Base-by-base conservation (phyloP, 345 rosid genomes). In the Tarenaya hassleriana region DNA sequence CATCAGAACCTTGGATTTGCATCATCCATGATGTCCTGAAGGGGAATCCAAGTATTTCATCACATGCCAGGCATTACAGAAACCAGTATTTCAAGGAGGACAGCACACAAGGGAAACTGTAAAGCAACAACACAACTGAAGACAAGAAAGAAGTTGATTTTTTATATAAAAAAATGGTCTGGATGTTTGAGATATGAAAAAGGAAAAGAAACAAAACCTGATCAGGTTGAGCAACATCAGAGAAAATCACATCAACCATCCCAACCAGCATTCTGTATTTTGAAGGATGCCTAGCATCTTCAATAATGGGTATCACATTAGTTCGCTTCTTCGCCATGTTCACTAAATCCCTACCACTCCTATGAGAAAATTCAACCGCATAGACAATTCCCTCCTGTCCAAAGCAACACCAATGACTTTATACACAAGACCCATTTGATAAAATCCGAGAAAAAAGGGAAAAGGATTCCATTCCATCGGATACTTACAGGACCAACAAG, bases 141-240 rank as follows among this genome's bases (percentile, higher is more conserved):
- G 10, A n/a, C 14, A 18, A 20, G n/a, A 1, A 15, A 0, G 19
- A 3, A 19, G 29, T 24, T 24, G 5, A 24, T 5, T 2, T 24
- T 24, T 24, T 24, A n/a, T 24, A 24, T 10, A 51, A 31, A 41
- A 9, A 1, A 5, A 9, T 2, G n/a, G 56, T 1, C 47, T 38
- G 32, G 4, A 24, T 24, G 2, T 24, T 24, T 24, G 29, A 24
- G 29, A 24, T 24, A n/a, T 7, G 10, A 16, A 11, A 55, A 0
- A 38, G 40, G 43, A 10, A 19, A 11, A 13, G 58, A 34, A 27
- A 16, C 56, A 73, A 76, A 58, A 94, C 99, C 96, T 94, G 96
- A 74, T 94, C 99, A 0, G 99, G 99, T 62, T 94, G 99, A 34
- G 99, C 97, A 79, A 94, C 99, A 75, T 94, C 99, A 27, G 99